Conservation (phyloP, 2,329 filamentous ascomycete species). For the Lojkania enalia region DNA sequence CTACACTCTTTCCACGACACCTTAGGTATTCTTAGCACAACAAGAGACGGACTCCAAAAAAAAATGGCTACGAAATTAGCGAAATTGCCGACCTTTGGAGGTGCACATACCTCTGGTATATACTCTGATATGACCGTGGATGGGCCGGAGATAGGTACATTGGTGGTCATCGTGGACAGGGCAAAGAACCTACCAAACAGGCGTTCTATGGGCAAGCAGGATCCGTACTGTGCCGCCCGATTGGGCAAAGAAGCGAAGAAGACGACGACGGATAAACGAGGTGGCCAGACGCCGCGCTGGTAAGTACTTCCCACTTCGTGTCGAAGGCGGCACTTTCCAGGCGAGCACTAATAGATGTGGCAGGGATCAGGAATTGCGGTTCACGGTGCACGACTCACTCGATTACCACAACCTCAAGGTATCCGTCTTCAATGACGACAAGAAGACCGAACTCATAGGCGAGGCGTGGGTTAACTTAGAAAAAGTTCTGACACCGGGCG, state of each 20-base stretch:
- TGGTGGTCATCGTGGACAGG: constrained; percentile 89
- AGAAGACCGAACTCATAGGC: constrained; percentile 94
- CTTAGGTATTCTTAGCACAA: background rate
- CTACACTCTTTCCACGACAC: background rate
- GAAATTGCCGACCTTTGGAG: constrained; percentile 47
- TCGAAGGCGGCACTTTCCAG: background rate
- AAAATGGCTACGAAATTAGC: constrained; percentile 43
- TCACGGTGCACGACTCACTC: constrained; percentile 91
- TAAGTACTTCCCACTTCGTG: constrained; percentile 52
- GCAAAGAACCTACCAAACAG: constrained; percentile 97
- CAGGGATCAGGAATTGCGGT: constrained; percentile 97
- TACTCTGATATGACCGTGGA: constrained; percentile 93
- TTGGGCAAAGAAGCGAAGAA: constrained; percentile 97
- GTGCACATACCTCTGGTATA: constrained; percentile 85
- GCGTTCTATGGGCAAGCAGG: constrained; percentile 97
- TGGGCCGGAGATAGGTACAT: constrained; percentile 88
- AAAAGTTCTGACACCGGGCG: constrained; percentile 78
- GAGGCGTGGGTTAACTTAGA: constrained; percentile 88
- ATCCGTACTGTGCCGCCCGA: constrained; percentile 92
- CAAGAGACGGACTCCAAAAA: too few relatives aligned
- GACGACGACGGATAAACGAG: constrained; percentile 89
- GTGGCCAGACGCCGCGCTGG: constrained; percentile 95
- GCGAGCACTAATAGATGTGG: constrained; percentile 18
- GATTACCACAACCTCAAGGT: constrained; percentile 97
- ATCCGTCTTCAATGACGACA: constrained; percentile 97